Evolutionary conservation across 257 asterid species (phyloP).

Genomic region (Penstemon eatonii): DNA sequence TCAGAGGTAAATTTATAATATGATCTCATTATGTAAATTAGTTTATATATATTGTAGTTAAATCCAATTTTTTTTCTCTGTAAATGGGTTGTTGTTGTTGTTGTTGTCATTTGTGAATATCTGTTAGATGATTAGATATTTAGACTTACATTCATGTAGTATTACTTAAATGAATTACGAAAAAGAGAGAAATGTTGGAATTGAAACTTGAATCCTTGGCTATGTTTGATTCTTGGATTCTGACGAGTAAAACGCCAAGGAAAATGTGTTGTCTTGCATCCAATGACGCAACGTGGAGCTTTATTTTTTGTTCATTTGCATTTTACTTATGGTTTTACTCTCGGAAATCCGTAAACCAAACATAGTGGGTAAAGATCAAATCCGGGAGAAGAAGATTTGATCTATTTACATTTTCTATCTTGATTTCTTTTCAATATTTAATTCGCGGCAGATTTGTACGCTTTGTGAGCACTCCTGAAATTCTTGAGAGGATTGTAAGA

Average conservation of each 20-base stretch:
- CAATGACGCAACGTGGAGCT: too few relatives aligned
- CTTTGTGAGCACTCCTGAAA: conserved; percentile 77
- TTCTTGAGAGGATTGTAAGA: conserved; percentile 67
- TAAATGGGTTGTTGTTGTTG: conserved; percentile 1
- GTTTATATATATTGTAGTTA: too few relatives aligned
- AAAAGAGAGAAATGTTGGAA: not conserved
- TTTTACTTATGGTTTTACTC: too few relatives aligned
- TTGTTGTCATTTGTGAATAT: not conserved
- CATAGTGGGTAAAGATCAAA: not conserved
- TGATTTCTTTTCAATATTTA: conserved; percentile 4
- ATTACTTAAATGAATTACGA: not conserved
- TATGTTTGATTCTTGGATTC: too few relatives aligned
- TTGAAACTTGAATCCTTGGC: too few relatives aligned
- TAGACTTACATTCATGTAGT: conserved; percentile 1
- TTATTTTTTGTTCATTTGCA: too few relatives aligned
- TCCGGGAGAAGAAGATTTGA: not conserved
- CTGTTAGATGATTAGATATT: conserved; percentile 25
- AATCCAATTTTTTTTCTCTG: too few relatives aligned
- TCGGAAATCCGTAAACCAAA: too few relatives aligned
- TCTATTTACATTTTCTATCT: not conserved
- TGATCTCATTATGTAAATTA: not conserved
- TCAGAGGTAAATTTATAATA: conserved; percentile 52
- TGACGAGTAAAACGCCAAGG: too few relatives aligned
- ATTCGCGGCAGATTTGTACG: conserved; percentile 58
- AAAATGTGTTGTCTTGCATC: too few relatives aligned